Percentiles rank a stretch among this genome's conserved stretches.
Conservation (phyloP, 306 rosid genomes). For the Prunus mongolica region DNA sequence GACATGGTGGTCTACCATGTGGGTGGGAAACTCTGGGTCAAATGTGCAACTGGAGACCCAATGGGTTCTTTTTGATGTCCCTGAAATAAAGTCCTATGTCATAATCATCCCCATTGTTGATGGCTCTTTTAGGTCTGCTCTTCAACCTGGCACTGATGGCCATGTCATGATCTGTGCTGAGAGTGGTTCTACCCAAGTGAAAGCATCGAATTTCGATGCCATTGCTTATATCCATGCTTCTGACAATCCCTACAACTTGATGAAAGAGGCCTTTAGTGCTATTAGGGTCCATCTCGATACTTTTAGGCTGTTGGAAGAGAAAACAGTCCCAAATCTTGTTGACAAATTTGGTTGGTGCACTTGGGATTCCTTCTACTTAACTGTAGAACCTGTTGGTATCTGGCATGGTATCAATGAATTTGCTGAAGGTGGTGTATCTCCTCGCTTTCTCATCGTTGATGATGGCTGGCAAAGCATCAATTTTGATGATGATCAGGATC, state of each 20-base stretch:
- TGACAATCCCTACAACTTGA: constrained; percentile 70
- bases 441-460: constrained; percentile 71
- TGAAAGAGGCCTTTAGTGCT: constrained; percentile 75
- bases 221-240: constrained; percentile 61
- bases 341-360: constrained; percentile 96
- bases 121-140: constrained; percentile 61
- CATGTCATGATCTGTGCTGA: constrained; percentile 61
- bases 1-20: constrained; percentile 96
- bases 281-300: constrained; percentile 64
- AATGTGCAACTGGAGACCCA: constrained; percentile 85
- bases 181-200: constrained; percentile 66
- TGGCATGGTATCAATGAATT: constrained; percentile 67
- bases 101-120: constrained; percentile 65
- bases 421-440: constrained; percentile 48
- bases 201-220: constrained; percentile 40
- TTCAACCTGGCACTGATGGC: constrained; percentile 65
- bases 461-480: constrained; percentile 94
- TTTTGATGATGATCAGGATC: constrained; percentile 45
- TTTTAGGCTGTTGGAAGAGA: constrained; percentile 78
- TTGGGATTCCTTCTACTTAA: constrained; percentile 84
- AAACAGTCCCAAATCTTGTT: constrained; percentile 44
- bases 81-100: constrained; percentile 62
- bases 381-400: constrained; percentile 62
- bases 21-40: constrained; percentile 85
- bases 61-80: constrained; percentile 65